phyloP scores from a whole-genome alignment of 805 yeast genomes.

The Nakazawaea ernobii region DNA sequence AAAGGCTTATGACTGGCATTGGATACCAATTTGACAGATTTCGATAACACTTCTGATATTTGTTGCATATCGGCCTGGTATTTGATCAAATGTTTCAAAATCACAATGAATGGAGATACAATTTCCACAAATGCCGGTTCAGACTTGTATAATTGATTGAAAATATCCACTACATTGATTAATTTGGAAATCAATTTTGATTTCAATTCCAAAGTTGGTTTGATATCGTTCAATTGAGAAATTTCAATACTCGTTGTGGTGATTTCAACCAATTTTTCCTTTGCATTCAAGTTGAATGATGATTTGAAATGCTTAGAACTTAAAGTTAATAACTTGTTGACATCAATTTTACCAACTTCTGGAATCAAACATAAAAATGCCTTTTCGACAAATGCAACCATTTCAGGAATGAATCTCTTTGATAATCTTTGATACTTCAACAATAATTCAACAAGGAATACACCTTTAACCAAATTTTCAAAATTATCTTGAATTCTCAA shows the following conservation, averaged over 20 bases:
- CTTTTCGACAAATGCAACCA: constrained; percentile 51
- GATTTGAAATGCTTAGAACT: constrained; percentile 11
- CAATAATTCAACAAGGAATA: constrained; percentile 59
- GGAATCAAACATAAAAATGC: constrained; percentile 40
- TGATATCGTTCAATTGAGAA: background rate
- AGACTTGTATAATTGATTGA: constrained; percentile 51
- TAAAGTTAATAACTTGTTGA: constrained; percentile 15
- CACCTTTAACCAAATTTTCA: constrained; percentile 45
- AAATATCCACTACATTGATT: constrained; percentile 25
- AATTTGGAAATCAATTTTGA: constrained; percentile 29
- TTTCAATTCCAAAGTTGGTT: constrained; percentile 16
- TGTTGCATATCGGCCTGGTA: constrained; percentile 28
- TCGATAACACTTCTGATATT: constrained; percentile 31
- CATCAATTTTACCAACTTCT: constrained; percentile 20
- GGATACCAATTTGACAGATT: constrained; percentile 43
- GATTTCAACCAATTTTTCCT: constrained; percentile 7
- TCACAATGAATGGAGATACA: constrained; percentile 36
- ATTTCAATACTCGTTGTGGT: background rate
- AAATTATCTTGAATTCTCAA: constrained; percentile 28
- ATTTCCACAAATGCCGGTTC: constrained; percentile 58
- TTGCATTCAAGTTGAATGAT: constrained; percentile 15
- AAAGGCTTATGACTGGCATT: constrained; percentile 64
- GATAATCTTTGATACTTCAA: constrained; percentile 73
- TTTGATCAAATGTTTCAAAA: constrained; percentile 35
- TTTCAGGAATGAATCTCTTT: constrained; percentile 80